Evolutionary conservation across 768 basidiomycete species (phyloP).

Genomic region (Pleurotus pulmonarius): DNA sequence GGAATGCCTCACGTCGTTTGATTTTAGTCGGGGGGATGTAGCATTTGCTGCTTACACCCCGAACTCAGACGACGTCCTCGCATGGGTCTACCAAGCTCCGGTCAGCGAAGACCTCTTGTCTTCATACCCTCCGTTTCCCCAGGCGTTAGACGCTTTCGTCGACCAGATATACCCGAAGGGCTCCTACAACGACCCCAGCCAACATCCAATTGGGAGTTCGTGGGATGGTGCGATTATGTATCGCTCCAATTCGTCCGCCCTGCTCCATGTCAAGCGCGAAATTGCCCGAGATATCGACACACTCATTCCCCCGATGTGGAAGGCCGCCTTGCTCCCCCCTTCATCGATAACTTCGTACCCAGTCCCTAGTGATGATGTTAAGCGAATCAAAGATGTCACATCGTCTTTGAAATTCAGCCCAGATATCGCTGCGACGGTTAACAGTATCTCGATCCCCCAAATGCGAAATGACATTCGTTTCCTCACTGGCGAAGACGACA

Average conservation of each 20-base stretch:
- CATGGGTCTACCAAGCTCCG: conserved; percentile 58
- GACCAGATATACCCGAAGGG: conserved; percentile 16
- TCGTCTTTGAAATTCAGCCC: conserved; percentile 63
- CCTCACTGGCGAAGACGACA: conserved; percentile 81
- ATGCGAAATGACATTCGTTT: conserved; percentile 73
- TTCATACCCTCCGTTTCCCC: conserved; percentile 19
- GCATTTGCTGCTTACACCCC: conserved; percentile 22
- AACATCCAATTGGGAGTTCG: neutral
- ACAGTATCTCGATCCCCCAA: conserved; percentile 61
- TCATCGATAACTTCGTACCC: conserved; percentile 45
- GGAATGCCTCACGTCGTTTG: conserved; percentile 35
- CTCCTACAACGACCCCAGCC: neutral
- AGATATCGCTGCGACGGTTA: conserved; percentile 61
- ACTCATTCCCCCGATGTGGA: conserved; percentile 72
- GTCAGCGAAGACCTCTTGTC: conserved; percentile 43
- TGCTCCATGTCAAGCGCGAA: conserved; percentile 44
- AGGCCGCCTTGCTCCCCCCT: conserved; percentile 56
- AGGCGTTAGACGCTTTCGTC: conserved; percentile 35
- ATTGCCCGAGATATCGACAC: conserved; percentile 49
- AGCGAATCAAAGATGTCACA: conserved; percentile 56
- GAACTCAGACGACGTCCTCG: conserved; percentile 34
- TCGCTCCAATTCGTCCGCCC: conserved; percentile 36
- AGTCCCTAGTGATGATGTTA: conserved; percentile 52
- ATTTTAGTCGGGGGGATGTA: conserved; percentile 14
- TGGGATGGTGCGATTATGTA: conserved; percentile 36